Conservation (phyloP, 305 asterid species). For the Monarda citriodora region DNA sequence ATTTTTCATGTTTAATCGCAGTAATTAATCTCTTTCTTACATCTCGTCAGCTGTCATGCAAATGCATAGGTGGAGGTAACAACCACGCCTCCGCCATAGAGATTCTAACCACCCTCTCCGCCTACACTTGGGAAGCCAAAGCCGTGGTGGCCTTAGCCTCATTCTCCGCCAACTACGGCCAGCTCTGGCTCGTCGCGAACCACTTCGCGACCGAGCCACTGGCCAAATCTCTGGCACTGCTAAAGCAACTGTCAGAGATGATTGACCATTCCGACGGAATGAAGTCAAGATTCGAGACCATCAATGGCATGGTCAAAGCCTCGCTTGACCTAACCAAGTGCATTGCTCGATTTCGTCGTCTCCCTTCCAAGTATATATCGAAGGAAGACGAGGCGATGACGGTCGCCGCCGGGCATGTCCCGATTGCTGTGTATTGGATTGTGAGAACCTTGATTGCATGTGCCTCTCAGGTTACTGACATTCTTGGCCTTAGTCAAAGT, state of each 20-base stretch:
- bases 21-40: background rate
- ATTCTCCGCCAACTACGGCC: constrained; percentile 70
- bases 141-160: constrained; percentile 65
- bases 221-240: constrained; percentile 63
- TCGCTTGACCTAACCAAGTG: constrained; percentile 62
- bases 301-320: constrained; percentile 52
- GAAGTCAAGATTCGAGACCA: constrained; percentile 56
- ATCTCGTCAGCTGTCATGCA: constrained; percentile 60
- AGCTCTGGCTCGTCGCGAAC: constrained; percentile 77
- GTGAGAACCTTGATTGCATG: constrained; percentile 75
- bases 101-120: constrained; percentile 54
- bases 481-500: constrained; percentile 38
- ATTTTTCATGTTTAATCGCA: background rate
- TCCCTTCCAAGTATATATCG: constrained; percentile 63
- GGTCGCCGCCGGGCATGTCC: constrained; percentile 44
- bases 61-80: constrained; percentile 59
- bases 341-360: constrained; percentile 48
- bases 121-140: constrained; percentile 86
- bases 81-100: constrained; percentile 56
- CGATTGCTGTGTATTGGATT: constrained; percentile 81
- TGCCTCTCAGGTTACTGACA: constrained; percentile 56
- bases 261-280: constrained; percentile 39
- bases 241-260: constrained; percentile 65
- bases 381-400: constrained; percentile 56
- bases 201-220: constrained; percentile 57